Evolutionary conservation across 228 moss, liverwort and hornwort genomes (phyloP).

Genomic region (Sphagnum magellanicum): DNA sequence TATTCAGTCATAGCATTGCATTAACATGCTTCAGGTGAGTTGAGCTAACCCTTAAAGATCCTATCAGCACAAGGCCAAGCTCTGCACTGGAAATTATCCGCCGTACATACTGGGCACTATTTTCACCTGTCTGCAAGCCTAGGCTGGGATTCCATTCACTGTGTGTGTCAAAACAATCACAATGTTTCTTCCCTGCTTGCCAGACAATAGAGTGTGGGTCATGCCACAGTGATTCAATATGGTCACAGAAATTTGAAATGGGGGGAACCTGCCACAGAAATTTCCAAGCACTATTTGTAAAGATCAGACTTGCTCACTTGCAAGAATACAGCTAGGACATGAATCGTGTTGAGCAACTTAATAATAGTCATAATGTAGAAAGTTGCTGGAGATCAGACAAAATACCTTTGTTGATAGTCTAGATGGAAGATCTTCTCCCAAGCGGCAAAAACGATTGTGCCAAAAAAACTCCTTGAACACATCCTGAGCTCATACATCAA

Average conservation of each 20-base stretch:
- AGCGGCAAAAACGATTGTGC: conserved; percentile 41
- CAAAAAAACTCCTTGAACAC: conserved; percentile 63
- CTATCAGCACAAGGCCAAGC: conserved; percentile 58
- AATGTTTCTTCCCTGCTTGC: conserved; percentile 7
- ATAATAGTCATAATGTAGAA: too few relatives aligned
- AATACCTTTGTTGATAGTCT: conserved; percentile 38
- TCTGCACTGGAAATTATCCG: conserved; percentile 45
- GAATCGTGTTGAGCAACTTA: too few relatives aligned
- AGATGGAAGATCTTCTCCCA: conserved; percentile 24
- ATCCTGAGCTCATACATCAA: conserved; percentile 35
- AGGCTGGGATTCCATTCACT: background rate
- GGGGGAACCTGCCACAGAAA: conserved; percentile 59
- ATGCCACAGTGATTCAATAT: conserved; percentile 44
- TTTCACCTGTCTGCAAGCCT: background rate
- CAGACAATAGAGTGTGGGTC: conserved; percentile 29
- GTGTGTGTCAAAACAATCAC: conserved; percentile 7
- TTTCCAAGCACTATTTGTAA: background rate
- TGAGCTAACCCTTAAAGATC: conserved; percentile 52
- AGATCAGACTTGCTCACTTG: too few relatives aligned
- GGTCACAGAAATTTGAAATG: conserved; percentile 52
- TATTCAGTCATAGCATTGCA: too few relatives aligned
- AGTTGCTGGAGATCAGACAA: too few relatives aligned
- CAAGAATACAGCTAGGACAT: too few relatives aligned
- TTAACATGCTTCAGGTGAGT: too few relatives aligned
- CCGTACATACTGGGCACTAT: conserved; percentile 20